These are phyloP conservation scores for Candida tallmaniae DNA, from an alignment of 805 yeast species.

Conservation along the genomic window DNA sequence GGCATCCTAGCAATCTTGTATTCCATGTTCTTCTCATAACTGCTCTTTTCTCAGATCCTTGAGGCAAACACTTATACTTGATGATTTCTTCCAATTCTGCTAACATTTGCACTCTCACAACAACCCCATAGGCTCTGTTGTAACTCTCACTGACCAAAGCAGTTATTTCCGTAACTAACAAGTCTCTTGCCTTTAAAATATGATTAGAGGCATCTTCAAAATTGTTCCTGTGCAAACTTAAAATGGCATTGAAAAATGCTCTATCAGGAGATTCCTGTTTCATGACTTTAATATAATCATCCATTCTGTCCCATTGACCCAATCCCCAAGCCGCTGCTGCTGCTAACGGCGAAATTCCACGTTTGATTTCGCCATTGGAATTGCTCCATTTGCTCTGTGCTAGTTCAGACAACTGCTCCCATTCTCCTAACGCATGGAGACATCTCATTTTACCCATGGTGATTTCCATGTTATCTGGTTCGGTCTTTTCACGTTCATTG, in stretches of 20 bases:
- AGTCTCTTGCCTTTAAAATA: constrained; percentile 79
- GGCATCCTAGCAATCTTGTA: constrained; percentile 87
- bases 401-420: constrained; percentile 86
- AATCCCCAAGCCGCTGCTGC: constrained; percentile 99
- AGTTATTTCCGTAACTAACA: constrained; percentile 87
- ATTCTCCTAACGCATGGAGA: constrained; percentile 96
- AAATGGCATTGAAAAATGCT: constrained; percentile 89
- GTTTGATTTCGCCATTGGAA: constrained; percentile 65
- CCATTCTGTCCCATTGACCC: constrained; percentile 96
- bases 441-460: constrained; percentile 98
- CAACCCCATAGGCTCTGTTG: constrained; percentile 93
- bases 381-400: constrained; percentile 83
- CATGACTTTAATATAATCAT: constrained; percentile 84
- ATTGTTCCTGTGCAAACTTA: constrained; percentile 79
- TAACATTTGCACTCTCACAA: constrained; percentile 94
- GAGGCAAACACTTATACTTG: constrained; percentile 79
- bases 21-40: constrained; percentile 92
- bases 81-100: constrained; percentile 96
- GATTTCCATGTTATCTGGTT: constrained; percentile 74
- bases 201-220: constrained; percentile 77
- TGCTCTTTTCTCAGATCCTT: constrained; percentile 71
- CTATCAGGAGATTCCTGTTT: constrained; percentile 89
- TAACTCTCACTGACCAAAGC: constrained; percentile 94
- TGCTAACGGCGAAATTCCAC: constrained; percentile 92
- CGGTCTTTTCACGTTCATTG: constrained; percentile 63